These are phyloP conservation scores for Teratosphaeria gauchensis DNA, from an alignment of 2,329 filamentous ascomycete genomes.

Conservation along the genomic window DNA sequence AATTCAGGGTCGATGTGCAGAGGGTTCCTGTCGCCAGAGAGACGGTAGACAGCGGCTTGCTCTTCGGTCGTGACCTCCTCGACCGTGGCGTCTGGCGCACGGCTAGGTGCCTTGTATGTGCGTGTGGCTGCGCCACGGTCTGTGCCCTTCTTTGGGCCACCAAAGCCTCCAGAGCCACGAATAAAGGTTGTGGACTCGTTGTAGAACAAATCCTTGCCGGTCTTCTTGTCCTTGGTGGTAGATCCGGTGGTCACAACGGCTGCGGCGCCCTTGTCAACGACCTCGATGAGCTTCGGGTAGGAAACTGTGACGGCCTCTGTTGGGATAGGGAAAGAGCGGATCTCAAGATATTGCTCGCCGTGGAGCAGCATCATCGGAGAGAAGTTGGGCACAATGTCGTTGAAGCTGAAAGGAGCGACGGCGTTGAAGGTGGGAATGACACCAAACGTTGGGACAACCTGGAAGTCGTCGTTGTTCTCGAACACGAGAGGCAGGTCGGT, in stretches of 20 bases:
- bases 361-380: constrained; percentile 97
- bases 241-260: constrained; percentile 72
- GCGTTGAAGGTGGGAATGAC: constrained; percentile 92
- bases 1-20: constrained; percentile 93
- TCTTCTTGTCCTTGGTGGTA: constrained; percentile 74
- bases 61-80: constrained; percentile 82
- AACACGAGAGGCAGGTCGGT: constrained; percentile 81
- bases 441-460: constrained; percentile 87
- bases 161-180: constrained; percentile 82
- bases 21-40: constrained; percentile 92
- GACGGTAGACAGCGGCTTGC: constrained; percentile 84
- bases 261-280: constrained; percentile 89
- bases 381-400: constrained; percentile 88
- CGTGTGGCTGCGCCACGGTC: constrained; percentile 75
- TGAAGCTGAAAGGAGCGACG: constrained; percentile 66
- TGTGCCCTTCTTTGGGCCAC: constrained; percentile 64
- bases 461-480: constrained; percentile 86
- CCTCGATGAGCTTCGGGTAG: constrained; percentile 75
- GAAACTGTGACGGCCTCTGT: constrained; percentile 69
- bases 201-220: constrained; percentile 88
- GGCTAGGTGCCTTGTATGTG: constrained; percentile 65
- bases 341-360: constrained; percentile 95
- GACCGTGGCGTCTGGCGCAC: constrained; percentile 68
- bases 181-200: constrained; percentile 94
- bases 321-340: constrained; percentile 84